Base-by-base conservation (phyloP, 345 rosid species). In the Moricandia moricandioides region DNA sequence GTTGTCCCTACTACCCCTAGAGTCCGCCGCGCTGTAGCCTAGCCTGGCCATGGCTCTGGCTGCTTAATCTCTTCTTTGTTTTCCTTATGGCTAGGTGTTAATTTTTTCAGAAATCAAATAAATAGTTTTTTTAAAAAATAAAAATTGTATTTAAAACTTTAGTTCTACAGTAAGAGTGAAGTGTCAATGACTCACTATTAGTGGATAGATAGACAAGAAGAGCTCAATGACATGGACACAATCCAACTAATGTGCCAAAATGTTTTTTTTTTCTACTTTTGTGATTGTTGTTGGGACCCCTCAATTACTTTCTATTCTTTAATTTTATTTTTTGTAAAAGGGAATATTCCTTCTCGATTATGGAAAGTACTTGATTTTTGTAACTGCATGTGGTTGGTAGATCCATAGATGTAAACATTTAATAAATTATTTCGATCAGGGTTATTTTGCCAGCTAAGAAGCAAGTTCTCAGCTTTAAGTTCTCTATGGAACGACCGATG, bases 1-100 rank as follows among this genome's bases (percentile, higher is more conserved):
- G 78, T 83, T 2, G 86, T 75, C 10, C 83, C 51, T 4, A 85
- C 4, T 37, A 92, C 98, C 3, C 96, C 99, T 37, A 82, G 96
- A 76, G 85, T 87, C 2, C 92, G 93, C 4, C 84, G 72, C 18
- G 39, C 73, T 39, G 30, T 62, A 40, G 73, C 77, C 14, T 71
- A 78, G 39, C 68, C 60, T n/a, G 21, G 7, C 12, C 24, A 4
- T n/a, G 57, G 11, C 31, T 43, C 51, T 4, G 24, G 3, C 31
- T 18, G 35, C 43, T 30, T n/a, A 27, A 7, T 39, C 56, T 56
- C 51, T 4, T 29, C 51, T 4, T 29, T 35, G 55, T 33, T 24
- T 24, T 55, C 24, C 30, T 55, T 55, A 49, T 14, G 69, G 79
- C 7, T 57, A 13, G 70, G 64, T 62, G 56, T 45, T 45, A 43